Evolutionary conservation across 495 filamentous ascomycete genomes (phyloP).

Genomic region (Podospora pseudopauciseta): DNA sequence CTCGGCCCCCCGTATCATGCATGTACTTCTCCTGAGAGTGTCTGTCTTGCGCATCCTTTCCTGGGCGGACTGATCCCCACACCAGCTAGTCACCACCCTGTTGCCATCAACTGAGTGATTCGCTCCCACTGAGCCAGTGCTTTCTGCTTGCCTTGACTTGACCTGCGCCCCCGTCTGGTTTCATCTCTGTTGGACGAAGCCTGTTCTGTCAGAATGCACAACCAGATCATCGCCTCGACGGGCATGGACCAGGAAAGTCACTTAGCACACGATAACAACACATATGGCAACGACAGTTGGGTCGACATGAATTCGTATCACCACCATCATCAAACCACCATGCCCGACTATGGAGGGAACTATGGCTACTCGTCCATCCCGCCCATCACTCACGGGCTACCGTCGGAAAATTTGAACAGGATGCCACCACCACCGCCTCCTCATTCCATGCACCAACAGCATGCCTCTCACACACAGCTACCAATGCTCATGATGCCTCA

Average conservation of each 20-base stretch:
- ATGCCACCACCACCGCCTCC: conserved; percentile 44
- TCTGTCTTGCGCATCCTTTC: conserved; percentile 25
- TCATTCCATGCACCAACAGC: conserved; percentile 35
- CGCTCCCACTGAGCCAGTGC: conserved; percentile 19
- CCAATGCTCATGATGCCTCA: conserved; percentile 61
- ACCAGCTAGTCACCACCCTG: conserved; percentile 14
- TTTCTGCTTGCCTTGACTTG: conserved; percentile 23
- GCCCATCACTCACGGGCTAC: conserved; percentile 43
- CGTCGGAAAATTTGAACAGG: conserved; percentile 43
- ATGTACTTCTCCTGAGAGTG: conserved; percentile 25
- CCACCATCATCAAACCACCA: conserved; percentile 39
- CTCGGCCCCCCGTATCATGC: conserved; percentile 28
- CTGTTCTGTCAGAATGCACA: conserved; percentile 45
- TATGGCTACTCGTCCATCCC: conserved; percentile 38
- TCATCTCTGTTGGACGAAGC: conserved; percentile 28
- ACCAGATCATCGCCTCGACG: conserved; percentile 46
- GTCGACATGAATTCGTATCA: conserved; percentile 46
- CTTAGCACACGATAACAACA: conserved; percentile 43
- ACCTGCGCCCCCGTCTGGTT: conserved; percentile 30
- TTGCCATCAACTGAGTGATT: conserved; percentile 13
- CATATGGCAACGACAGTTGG: conserved; percentile 40
- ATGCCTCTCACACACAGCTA: conserved; percentile 40
- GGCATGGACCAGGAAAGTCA: conserved; percentile 49
- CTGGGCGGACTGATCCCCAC: conserved; percentile 27
- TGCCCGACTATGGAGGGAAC: conserved; percentile 41